Evolutionary conservation across 805 yeast species (phyloP).

Genomic region (Starmerella roubikii): DNA sequence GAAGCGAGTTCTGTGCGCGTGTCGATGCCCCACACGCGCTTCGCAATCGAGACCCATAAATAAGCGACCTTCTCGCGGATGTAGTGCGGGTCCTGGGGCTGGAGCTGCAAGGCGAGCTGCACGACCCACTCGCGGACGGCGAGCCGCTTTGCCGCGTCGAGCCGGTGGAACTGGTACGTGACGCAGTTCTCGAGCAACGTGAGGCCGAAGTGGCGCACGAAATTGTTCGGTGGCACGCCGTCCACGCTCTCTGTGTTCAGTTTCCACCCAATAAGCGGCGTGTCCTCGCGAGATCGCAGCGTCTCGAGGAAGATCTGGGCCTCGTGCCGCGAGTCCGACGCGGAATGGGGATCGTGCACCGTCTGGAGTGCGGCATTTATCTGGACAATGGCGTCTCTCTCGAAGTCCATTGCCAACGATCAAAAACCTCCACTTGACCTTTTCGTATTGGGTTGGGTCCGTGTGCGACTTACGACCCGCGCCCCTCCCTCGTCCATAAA

Average conservation of each 20-base stretch:
- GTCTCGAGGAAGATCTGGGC: constrained; percentile 59
- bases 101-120: constrained; percentile 52
- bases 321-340: constrained; percentile 31
- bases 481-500: too few species aligned
- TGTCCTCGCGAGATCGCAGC: constrained; percentile 62
- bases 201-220: constrained; percentile 83
- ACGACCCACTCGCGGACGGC: constrained; percentile 76
- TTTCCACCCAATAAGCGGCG: constrained; percentile 87
- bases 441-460: too few species aligned
- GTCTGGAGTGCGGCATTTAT: constrained; percentile 61
- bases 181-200: constrained; percentile 66
- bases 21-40: constrained; percentile 73
- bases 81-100: constrained; percentile 69
- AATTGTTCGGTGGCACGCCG: constrained; percentile 30
- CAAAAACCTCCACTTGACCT: too few species aligned
- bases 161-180: constrained; percentile 38
- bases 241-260: constrained; percentile 26
- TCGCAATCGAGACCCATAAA: constrained; percentile 83
- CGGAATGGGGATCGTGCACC: constrained; percentile 25
- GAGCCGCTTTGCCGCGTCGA: constrained; percentile 42
- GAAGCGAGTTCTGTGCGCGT: constrained; percentile 8
- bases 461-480: too few species aligned
- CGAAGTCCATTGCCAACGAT: background rate
- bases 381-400: constrained; percentile 5
- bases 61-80: constrained; percentile 79